phyloP scores from a whole-genome alignment of 805 yeast genomes.

The Crinitomyces ghanaensis region DNA sequence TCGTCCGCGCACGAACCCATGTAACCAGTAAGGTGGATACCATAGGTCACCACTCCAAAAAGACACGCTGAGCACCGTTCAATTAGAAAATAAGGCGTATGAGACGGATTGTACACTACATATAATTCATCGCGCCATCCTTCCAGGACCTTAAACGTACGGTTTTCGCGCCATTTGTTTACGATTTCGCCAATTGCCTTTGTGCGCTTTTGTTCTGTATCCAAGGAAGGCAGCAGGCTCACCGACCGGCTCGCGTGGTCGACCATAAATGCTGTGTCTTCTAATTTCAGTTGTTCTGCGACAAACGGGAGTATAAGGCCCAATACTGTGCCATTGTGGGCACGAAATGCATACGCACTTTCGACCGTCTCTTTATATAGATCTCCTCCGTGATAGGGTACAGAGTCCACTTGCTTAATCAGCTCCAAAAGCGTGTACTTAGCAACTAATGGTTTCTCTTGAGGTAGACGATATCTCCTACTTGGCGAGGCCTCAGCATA shows the following conservation, averaged over 20 bases:
- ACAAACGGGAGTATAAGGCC: slow-evolving; percentile 20
- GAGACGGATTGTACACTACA: slow-evolving; percentile 48
- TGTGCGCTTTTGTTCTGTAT: slow-evolving; percentile 33
- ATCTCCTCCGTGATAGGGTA: slow-evolving; percentile 6
- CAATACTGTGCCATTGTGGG: slow-evolving; percentile 19
- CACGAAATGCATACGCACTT: slow-evolving; percentile 15
- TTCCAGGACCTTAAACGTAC: slow-evolving; percentile 19
- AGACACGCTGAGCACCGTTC: slow-evolving; percentile 78
- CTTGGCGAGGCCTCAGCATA: too few species aligned
- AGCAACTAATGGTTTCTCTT: too few species aligned
- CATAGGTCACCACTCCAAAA: slow-evolving; percentile 81
- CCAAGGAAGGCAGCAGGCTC: slow-evolving; percentile 22
- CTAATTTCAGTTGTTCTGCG: slow-evolving; percentile 13
- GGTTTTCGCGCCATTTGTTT: slow-evolving; percentile 15
- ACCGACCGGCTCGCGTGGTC: slow-evolving; percentile 23
- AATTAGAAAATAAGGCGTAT: slow-evolving; percentile 48
- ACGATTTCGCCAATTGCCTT: slow-evolving; percentile 22
- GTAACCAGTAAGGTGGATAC: slow-evolving; percentile 80
- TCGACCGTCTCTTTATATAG: slow-evolving; percentile 1
- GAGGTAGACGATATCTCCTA: too few species aligned
- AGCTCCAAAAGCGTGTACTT: too few species aligned
- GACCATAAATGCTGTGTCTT: slow-evolving; percentile 17
- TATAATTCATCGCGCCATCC: slow-evolving; percentile 83
- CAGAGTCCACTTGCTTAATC: slow-evolving; percentile 9
- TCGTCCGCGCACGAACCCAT: slow-evolving; percentile 38